Conservation (phyloP, 768 basidiomycete genomes). For the Hebeloma cylindrosporum region DNA sequence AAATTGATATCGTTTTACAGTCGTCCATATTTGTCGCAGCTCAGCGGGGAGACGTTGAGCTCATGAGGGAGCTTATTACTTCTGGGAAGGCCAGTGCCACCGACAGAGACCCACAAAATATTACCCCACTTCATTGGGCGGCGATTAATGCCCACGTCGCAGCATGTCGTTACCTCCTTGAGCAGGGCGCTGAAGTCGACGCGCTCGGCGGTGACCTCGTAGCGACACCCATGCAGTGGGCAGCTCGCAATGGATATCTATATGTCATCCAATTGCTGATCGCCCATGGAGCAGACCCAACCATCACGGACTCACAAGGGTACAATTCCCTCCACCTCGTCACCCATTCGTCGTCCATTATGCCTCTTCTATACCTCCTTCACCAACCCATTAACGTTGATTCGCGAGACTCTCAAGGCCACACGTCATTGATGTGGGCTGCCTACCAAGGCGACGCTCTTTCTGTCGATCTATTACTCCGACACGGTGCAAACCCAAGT, state of each 20-base stretch:
- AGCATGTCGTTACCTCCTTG: constrained; percentile 83
- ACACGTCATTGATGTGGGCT: constrained; percentile 98
- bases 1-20: constrained; percentile 29
- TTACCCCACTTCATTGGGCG: constrained; percentile 97
- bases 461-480: constrained; percentile 86
- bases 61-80: constrained; percentile 65
- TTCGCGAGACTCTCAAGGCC: constrained; percentile 86
- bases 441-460: constrained; percentile 98
- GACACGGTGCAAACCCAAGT: constrained; percentile 81
- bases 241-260: constrained; percentile 94
- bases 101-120: constrained; percentile 86
- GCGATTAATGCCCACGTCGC: constrained; percentile 95
- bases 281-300: constrained; percentile 88
- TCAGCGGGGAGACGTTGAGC: constrained; percentile 78
- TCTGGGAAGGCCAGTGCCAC: constrained; percentile 69
- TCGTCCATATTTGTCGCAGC: constrained; percentile 79
- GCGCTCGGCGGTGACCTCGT: constrained; percentile 91
- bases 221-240: constrained; percentile 98
- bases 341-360: constrained; percentile 91
- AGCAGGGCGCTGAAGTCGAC: constrained; percentile 93
- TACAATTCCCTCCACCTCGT: constrained; percentile 96
- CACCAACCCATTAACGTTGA: constrained; percentile 95
- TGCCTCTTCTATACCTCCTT: constrained; percentile 89
- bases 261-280: constrained; percentile 94
- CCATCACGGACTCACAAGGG: constrained; percentile 87